Evolutionary conservation across 2,329 filamentous ascomycete genomes (phyloP).

Genomic region (Cladosporium sp.): DNA sequence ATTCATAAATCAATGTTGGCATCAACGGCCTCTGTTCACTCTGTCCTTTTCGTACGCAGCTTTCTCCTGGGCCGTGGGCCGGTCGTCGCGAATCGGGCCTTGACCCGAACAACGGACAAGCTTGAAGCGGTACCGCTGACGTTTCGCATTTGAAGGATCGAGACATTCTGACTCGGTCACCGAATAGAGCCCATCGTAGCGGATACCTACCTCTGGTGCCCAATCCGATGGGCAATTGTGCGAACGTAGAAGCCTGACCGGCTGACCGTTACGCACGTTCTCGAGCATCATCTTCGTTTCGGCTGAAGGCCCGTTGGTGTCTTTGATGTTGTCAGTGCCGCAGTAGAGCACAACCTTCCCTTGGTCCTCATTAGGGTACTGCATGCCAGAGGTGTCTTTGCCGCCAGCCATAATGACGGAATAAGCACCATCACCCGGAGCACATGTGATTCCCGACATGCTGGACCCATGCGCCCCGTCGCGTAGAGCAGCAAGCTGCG

Average conservation of each 20-base stretch:
- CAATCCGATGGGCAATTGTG: constrained; percentile 37
- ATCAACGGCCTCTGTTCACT: constrained; percentile 8
- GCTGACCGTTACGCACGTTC: constrained; percentile 30
- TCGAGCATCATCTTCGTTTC: constrained; percentile 41
- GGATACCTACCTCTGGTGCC: constrained; percentile 43
- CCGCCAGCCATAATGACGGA: constrained; percentile 50
- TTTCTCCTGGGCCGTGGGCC: constrained; percentile 40
- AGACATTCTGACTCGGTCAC: constrained; percentile 36
- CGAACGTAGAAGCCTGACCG: constrained; percentile 48
- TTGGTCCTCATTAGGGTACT: constrained; percentile 45
- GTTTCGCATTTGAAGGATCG: constrained; percentile 33
- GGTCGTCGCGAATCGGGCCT: constrained; percentile 40
- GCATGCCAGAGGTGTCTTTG: constrained; percentile 14
- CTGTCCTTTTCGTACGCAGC: constrained; percentile 21
- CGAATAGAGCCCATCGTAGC: constrained; percentile 54
- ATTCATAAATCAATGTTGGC: neutral
- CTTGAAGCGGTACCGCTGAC: constrained; percentile 43
- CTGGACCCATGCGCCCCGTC: constrained; percentile 49
- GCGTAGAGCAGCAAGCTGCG: constrained; percentile 45
- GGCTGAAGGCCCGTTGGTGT: constrained; percentile 21
- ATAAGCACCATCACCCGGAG: constrained; percentile 41
- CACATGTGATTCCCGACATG: constrained; percentile 48
- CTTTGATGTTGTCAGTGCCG: constrained; percentile 39
- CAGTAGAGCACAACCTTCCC: constrained; percentile 47
- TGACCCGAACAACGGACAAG: constrained; percentile 41